Evolutionary conservation across 2,329 filamentous ascomycete genomes (phyloP).

Genomic region (Dryadomyces quercivorus): DNA sequence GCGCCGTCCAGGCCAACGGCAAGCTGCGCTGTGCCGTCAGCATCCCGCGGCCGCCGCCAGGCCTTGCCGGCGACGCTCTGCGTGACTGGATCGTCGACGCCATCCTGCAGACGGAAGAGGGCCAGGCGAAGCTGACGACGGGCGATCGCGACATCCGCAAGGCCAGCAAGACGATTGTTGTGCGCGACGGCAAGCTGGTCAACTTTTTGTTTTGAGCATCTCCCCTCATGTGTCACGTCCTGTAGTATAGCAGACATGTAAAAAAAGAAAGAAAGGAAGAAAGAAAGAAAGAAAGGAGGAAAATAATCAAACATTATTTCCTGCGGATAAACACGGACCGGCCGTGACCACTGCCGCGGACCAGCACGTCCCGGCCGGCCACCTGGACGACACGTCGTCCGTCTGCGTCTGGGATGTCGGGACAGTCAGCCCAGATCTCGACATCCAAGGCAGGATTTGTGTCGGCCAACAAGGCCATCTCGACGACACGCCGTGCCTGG

Average conservation of each 20-base stretch:
- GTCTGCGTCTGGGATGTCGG: slow-evolving; percentile 25
- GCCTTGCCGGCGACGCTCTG: slow-evolving; percentile 32
- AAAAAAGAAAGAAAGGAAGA: background rate
- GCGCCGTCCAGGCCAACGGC: slow-evolving; percentile 71
- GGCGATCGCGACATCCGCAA: slow-evolving; percentile 27
- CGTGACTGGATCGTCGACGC: slow-evolving; percentile 48
- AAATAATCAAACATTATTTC: background rate
- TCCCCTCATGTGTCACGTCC: background rate
- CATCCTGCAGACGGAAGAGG: slow-evolving; percentile 50
- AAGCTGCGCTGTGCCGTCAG: slow-evolving; percentile 58
- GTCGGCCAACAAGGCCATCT: slow-evolving; percentile 24
- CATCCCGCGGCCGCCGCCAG: slow-evolving; percentile 39
- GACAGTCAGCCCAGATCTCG: slow-evolving; percentile 65
- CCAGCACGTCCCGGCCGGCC: slow-evolving; percentile 18
- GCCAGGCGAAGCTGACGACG: slow-evolving; percentile 40
- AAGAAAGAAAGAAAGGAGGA: background rate
- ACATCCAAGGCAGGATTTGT: slow-evolving; percentile 23
- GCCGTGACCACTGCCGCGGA: slow-evolving; percentile 35
- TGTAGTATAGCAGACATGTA: background rate
- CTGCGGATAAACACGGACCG: slow-evolving; percentile 28
- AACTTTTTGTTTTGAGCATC: slow-evolving; percentile 54
- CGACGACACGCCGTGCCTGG: slow-evolving; percentile 54
- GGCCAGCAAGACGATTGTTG: slow-evolving; percentile 54
- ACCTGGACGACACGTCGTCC: slow-evolving; percentile 15
- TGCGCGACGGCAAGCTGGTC: slow-evolving; percentile 53